Conservation (phyloP, 2,329 filamentous ascomycete genomes). For the Plectosphaerella sp. region DNA sequence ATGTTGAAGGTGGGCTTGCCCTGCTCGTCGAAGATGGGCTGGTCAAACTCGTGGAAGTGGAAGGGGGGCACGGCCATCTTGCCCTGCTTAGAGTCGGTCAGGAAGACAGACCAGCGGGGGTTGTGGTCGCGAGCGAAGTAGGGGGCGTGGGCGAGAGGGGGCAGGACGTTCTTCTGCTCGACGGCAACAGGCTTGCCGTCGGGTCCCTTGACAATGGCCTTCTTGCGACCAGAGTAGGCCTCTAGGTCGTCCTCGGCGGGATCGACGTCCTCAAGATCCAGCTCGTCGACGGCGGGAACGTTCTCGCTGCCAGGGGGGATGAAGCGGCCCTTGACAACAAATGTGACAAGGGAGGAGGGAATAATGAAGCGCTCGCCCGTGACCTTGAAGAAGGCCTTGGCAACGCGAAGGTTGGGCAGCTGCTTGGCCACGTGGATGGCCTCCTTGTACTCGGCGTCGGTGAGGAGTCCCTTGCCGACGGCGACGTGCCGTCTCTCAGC, state of each 20-base stretch:
- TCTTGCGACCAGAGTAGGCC: slow-evolving; percentile 73
- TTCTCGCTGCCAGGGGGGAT: slow-evolving; percentile 78
- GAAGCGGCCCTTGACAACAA: slow-evolving; percentile 92
- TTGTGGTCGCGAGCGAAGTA: slow-evolving; percentile 87
- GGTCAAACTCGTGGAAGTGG: slow-evolving; percentile 89
- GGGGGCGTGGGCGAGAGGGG: slow-evolving; percentile 84
- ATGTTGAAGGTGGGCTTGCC: slow-evolving; percentile 90
- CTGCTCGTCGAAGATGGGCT: slow-evolving; percentile 74
- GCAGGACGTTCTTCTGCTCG: slow-evolving; percentile 63
- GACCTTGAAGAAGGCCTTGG: slow-evolving; percentile 98
- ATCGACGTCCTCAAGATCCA: slow-evolving; percentile 86
- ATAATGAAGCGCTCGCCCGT: slow-evolving; percentile 91
- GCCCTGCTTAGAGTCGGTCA: slow-evolving; percentile 88
- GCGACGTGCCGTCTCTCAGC: slow-evolving; percentile 66
- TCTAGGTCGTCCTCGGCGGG: slow-evolving; percentile 90
- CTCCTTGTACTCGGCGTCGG: slow-evolving; percentile 69
- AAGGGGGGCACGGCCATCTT: slow-evolving; percentile 97
- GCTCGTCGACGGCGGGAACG: slow-evolving; percentile 68
- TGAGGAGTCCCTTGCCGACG: slow-evolving; percentile 67
- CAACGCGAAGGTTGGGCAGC: slow-evolving; percentile 77
- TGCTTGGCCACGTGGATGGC: slow-evolving; percentile 76
- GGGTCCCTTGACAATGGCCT: slow-evolving; percentile 53
- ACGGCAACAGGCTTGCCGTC: slow-evolving; percentile 53
- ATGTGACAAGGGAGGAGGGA: slow-evolving; percentile 84
- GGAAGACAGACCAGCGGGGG: slow-evolving; percentile 90